Evolutionary conservation across 1,284 basidiomycete species (phyloP).

Genomic region (Coniferiporia weirii): DNA sequence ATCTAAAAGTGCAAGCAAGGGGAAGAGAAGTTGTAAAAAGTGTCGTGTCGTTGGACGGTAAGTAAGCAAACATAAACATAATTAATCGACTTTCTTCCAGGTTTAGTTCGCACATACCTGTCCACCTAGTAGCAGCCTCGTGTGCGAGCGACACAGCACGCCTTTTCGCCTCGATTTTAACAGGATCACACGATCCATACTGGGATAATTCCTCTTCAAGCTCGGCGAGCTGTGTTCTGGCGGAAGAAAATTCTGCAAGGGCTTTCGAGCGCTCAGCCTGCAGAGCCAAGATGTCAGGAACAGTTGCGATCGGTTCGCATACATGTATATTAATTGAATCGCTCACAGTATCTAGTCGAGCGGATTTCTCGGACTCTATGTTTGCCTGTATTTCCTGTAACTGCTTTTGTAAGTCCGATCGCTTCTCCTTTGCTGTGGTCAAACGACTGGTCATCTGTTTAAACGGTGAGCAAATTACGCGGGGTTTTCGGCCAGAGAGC

Average conservation of each 20-base stretch:
- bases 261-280: constrained; percentile 52
- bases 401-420: constrained; percentile 42
- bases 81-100: not conserved
- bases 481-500: constrained; percentile 17
- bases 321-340: not conserved
- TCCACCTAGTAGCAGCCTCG: constrained; percentile 80
- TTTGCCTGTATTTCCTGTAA: constrained; percentile 39
- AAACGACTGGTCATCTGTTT: constrained; percentile 57
- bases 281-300: not conserved
- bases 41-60: not conserved
- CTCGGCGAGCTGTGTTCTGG: constrained; percentile 50
- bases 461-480: constrained; percentile 10
- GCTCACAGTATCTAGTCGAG: constrained; percentile 63
- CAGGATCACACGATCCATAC: constrained; percentile 80
- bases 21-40: not conserved
- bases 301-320: not conserved
- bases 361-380: constrained; percentile 48
- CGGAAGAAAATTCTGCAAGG: constrained; percentile 43
- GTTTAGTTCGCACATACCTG: constrained; percentile 48
- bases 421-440: constrained; percentile 47
- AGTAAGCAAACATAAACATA: not conserved
- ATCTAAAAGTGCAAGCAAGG: constrained; percentile 33
- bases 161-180: constrained; percentile 69
- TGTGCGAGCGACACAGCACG: constrained; percentile 67
- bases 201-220: constrained; percentile 66